Evolutionary conservation across 2,329 filamentous ascomycete species (phyloP), one percentile per base, ranked within the genome.

Genomic region (Colletotrichum spaethianum): DNA sequence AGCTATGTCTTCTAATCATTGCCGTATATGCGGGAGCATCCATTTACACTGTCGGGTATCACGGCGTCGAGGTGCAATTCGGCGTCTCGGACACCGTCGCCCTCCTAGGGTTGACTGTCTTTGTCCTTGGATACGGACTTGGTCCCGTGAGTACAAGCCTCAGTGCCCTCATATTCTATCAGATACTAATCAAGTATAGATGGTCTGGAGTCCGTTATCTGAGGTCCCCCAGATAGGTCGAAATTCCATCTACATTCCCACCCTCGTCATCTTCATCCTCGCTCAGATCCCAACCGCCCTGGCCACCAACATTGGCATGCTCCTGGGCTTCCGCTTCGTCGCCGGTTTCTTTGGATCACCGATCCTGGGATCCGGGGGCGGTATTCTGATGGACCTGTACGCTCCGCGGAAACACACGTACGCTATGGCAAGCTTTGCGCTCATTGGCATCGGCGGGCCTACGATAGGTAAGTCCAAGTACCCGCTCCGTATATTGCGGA

Each of bases 41-140:
- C 61, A 91, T 97, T 74, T 91, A 97, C 78, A 97, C 94, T 0
- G 90, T 94, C 9, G 93, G 94, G 77, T 85, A 96, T 2, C 82
- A 79, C 1, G 93, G 91, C 1, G 90, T 94, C 0, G 79, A 84
- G 1, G 78, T 90, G 23, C 86, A 89, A 56, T 95, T 97, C 74
- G 70, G 87, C 65, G 90, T 95, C 67, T 93, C 91, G 38, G 84
- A 91, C 14, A 93, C 95, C 81, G 92, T 95, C 6, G 88, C 91
- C 0, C 84, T 96, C 18, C 82, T 96, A 1, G 90, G 88, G 20
- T 91, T 97, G 69, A 92, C 92, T 0, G 82, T 96, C 0, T 96
- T 96, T 74, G 94, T 96, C 40, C 83, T 96, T 33, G 94, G 94
- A 3, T 96, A 96, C 75, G 94, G 93, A 76, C 84, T 96, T 63